A percentile compares a stretch with the other conserved stretches of the same genome.
Evolutionary conservation across 139 green algal species (phyloP).

Genomic region (Asterochloris erici): DNA sequence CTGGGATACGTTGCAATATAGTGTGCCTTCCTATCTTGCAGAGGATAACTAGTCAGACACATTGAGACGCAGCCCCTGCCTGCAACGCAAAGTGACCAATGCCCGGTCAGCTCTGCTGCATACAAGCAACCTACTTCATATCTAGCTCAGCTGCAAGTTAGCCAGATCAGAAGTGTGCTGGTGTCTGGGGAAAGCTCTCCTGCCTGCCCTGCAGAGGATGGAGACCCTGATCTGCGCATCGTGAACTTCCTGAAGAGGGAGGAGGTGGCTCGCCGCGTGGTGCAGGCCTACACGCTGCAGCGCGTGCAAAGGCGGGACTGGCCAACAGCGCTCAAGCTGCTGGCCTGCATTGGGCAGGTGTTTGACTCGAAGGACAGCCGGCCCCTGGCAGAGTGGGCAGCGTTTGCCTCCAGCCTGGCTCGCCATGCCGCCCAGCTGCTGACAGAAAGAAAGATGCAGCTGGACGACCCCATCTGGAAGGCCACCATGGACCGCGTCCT

Average conservation of each 20-base stretch:
- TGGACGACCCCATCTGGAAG: slow-evolving; percentile 42
- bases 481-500: slow-evolving; percentile 58
- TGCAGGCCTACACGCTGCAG: slow-evolving; percentile 42
- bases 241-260: slow-evolving; percentile 38
- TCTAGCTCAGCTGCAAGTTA: too few species aligned
- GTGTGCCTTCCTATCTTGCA: too few species aligned
- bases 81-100: too few species aligned
- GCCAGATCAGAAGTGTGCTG: too few species aligned
- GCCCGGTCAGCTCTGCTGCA: too few species aligned
- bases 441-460: slow-evolving; percentile 21
- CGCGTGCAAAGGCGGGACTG: slow-evolving; percentile 42
- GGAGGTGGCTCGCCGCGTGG: slow-evolving; percentile 42
- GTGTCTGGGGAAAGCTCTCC: too few species aligned
- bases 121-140: too few species aligned
- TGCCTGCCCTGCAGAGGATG: too few species aligned
- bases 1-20: too few species aligned
- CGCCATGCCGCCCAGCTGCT: slow-evolving; percentile 34
- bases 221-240: slow-evolving; percentile 17
- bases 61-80: too few species aligned
- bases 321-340: slow-evolving; percentile 29
- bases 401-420: slow-evolving; percentile 59
- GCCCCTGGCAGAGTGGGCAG: slow-evolving; percentile 48
- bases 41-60: too few species aligned
- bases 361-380: slow-evolving; percentile 17
- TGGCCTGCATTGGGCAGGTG: slow-evolving; percentile 35